phyloP scores from a whole-genome alignment of 164 flowering plant species.

The Litsea cubeba region DNA sequence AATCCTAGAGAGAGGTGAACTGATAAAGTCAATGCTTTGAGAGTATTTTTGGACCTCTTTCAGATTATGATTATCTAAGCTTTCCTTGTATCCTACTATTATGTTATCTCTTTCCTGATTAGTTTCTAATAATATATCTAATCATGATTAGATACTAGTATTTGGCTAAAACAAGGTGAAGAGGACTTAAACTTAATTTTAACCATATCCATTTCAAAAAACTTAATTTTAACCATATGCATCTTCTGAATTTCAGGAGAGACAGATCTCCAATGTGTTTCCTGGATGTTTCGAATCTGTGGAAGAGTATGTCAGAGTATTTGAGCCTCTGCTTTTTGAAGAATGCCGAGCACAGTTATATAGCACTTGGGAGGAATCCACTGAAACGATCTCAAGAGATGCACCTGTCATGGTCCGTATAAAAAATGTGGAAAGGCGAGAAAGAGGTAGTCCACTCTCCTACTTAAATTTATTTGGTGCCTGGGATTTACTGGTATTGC shows the following conservation, averaged over 20 bases:
- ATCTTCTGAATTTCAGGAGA: slow-evolving; percentile 46
- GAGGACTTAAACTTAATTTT: background rate
- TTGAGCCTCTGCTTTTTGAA: slow-evolving; percentile 98
- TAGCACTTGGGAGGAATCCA: slow-evolving; percentile 88
- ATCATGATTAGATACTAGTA: background rate
- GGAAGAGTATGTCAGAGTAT: slow-evolving; percentile 88
- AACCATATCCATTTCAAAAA: no score
- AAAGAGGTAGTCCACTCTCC: slow-evolving; percentile 61
- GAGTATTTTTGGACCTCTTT: no score
- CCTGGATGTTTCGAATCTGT: slow-evolving; percentile 91
- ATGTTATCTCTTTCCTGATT: background rate
- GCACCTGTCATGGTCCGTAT: slow-evolving; percentile 69
- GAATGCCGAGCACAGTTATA: slow-evolving; percentile 95
- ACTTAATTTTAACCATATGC: background rate
- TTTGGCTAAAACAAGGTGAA: background rate
- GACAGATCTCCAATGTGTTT: slow-evolving; percentile 80
- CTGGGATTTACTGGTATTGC: background rate
- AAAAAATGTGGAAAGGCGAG: slow-evolving; percentile 75
- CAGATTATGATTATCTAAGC: background rate
- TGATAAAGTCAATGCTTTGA: no score
- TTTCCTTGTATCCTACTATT: background rate
- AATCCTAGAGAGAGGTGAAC: no score
- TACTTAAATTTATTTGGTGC: background rate
- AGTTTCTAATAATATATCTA: no score
- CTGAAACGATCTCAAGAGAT: slow-evolving; percentile 67